Evolutionary conservation across 169 alveolate species (phyloP), one percentile per base, ranked within the genome.

Genomic region (Cryptosporidium canis): DNA sequence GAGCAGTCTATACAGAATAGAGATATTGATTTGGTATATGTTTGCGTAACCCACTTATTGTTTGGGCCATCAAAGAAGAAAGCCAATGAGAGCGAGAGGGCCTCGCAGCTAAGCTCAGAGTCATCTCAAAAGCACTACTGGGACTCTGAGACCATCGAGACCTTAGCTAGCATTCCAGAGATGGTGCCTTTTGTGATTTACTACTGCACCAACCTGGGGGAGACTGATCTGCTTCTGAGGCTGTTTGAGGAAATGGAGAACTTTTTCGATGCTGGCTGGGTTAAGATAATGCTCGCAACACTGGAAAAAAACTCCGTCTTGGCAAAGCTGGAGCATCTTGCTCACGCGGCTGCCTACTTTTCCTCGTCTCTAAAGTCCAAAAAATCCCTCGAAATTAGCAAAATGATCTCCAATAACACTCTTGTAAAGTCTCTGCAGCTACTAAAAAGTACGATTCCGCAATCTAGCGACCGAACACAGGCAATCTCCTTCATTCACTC

Each of bases 1-100:
- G 92, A 83, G 51, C 90, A 92, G 64, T 92, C 96, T 4, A 91
- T 91, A 58, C 70, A 77, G 43, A 43, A 90, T 6, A 90, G 84
- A 31, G 93, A 92, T 66, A 77, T 92, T 16, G 94, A 93, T 55
- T 83, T 93, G n/a, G 93, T 93, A 37, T 85, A 91, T 83, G 85
- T 83, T 72, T 93, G 94, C 27, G 82, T 93, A 41, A 83, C 84
- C 14, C 70, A 77, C 21, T 43, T 77, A 8, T 61, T 77, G 43
- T 58, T 31, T 61, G 31, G 35, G 16, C 41, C 72, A 56, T 43
- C 61, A 6, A 37, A 77, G 24, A 33, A 24, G 24, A 44, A 55
- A 39, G 9, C 39, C 27, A 11, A 18, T 18, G 71, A 41, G 39
- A 39, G 8, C 41, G 72, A 55, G 24, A 56, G 37, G 7, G 12